Percentiles rank a stretch among this genome's conserved stretches.
Evolutionary conservation across 2,329 filamentous ascomycete species (phyloP).

Genomic region (Trichoderma citrinoviride): DNA sequence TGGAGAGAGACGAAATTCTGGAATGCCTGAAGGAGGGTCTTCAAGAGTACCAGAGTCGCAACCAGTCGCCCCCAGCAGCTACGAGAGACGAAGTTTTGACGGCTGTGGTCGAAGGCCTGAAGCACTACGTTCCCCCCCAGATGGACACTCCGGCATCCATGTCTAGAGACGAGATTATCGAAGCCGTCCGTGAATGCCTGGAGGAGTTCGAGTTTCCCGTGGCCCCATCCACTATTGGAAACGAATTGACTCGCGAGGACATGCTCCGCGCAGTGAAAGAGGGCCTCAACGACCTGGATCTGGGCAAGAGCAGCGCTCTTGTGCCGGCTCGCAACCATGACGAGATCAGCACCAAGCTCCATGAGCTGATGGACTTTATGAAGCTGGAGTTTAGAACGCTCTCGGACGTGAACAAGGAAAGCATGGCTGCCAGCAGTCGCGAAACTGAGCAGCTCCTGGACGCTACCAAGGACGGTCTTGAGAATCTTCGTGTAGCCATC

Average conservation of each 20-base stretch:
- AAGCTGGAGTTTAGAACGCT: slow-evolving; percentile 58
- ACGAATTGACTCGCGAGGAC: slow-evolving; percentile 58
- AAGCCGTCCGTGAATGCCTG: slow-evolving; percentile 80
- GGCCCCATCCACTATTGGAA: slow-evolving; percentile 53
- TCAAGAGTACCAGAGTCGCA: slow-evolving; percentile 63
- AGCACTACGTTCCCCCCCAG: slow-evolving; percentile 73
- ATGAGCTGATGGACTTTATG: slow-evolving; percentile 64
- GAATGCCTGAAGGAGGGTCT: slow-evolving; percentile 84
- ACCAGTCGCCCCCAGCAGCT: slow-evolving; percentile 56
- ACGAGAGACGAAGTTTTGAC: slow-evolving; percentile 82
- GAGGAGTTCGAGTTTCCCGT: slow-evolving; percentile 78
- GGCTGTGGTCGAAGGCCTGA: slow-evolving; percentile 80
- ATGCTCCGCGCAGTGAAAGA: slow-evolving; percentile 63
- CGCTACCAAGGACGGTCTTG: slow-evolving; percentile 82
- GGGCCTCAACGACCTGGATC: slow-evolving; percentile 52
- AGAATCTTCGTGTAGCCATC: slow-evolving; percentile 75
- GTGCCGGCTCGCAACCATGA: slow-evolving; percentile 45
- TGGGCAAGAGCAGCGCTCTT: slow-evolving; percentile 42
- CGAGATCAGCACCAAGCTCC: slow-evolving; percentile 54
- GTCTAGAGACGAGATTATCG: slow-evolving; percentile 78
- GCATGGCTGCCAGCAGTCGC: slow-evolving; percentile 71
- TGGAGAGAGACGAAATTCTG: slow-evolving; percentile 87
- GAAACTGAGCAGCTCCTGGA: slow-evolving; percentile 88
- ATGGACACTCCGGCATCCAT: slow-evolving; percentile 67
- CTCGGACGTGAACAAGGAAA: slow-evolving; percentile 69